These are phyloP conservation scores for Nidularia pulvinata DNA, from an alignment of 768 basidiomycete species.

Conservation along the genomic window DNA sequence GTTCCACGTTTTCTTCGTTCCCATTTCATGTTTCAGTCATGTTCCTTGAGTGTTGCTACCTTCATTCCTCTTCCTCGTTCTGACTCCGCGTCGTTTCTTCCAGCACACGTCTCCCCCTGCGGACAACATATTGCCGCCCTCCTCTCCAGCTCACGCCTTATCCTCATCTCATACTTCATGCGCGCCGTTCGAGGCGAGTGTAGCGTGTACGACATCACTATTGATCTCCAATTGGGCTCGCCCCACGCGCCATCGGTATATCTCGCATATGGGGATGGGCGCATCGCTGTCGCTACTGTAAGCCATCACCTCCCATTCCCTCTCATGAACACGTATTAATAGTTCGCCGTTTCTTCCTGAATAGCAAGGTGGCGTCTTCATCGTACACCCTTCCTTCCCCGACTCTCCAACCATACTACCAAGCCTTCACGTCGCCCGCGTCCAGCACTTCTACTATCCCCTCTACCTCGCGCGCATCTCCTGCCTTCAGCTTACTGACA, in stretches of 20 bases:
- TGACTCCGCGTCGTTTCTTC: too few species aligned
- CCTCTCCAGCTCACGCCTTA: slow-evolving; percentile 31
- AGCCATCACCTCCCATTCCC: slow-evolving; percentile 6
- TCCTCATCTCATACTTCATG: slow-evolving; percentile 43
- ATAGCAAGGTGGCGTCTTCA: slow-evolving; percentile 26
- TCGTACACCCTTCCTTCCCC: slow-evolving; percentile 16
- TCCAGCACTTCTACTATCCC: slow-evolving; percentile 25
- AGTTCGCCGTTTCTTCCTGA: slow-evolving; percentile 6
- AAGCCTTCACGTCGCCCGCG: slow-evolving; percentile 17
- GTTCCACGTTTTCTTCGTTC: too few species aligned
- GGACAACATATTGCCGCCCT: slow-evolving; percentile 46
- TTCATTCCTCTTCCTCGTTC: too few species aligned
- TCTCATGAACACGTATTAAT: slow-evolving; percentile 6
- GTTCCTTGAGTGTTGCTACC: too few species aligned
- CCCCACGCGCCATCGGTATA: slow-evolving; percentile 37
- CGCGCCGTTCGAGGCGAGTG: slow-evolving; percentile 20
- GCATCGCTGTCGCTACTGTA: slow-evolving; percentile 50
- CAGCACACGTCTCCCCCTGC: slow-evolving; percentile 47
- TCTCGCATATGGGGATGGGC: slow-evolving; percentile 44
- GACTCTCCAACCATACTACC: slow-evolving; percentile 5
- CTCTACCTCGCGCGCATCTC: slow-evolving; percentile 27
- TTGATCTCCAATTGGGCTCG: slow-evolving; percentile 41
- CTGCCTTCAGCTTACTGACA: slow-evolving; percentile 57
- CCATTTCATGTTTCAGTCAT: too few species aligned
- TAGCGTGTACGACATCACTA: slow-evolving; percentile 25